phyloP scores from a whole-genome alignment of 495 filamentous ascomycete genomes.

The Penicillium robsamsonii region DNA sequence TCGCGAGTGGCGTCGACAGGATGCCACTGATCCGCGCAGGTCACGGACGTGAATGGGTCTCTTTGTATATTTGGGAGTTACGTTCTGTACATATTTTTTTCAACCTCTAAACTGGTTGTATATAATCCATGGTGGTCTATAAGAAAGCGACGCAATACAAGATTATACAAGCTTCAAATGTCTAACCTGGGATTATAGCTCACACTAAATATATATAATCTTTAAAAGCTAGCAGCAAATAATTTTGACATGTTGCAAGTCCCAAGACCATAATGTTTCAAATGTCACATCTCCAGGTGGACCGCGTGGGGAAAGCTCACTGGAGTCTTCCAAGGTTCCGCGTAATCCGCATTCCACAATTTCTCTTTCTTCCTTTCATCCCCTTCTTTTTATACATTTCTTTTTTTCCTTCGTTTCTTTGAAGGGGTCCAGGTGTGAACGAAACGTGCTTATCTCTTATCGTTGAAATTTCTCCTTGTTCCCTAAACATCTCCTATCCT shows the following conservation, averaged over 20 bases:
- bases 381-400: background rate
- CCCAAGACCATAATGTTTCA: background rate
- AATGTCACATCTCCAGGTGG: background rate
- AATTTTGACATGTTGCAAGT: background rate
- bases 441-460: constrained; percentile 14
- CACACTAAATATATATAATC: no score
- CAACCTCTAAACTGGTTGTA: constrained; percentile 3
- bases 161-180: background rate
- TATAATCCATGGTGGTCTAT: constrained; percentile 13
- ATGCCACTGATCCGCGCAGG: constrained; percentile 80
- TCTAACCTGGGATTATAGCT: no score
- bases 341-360: constrained; percentile 19
- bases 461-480: constrained; percentile 5
- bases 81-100: constrained; percentile 18
- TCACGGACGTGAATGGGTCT: constrained; percentile 50
- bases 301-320: constrained; percentile 25
- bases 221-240: no score
- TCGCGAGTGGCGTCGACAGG: constrained; percentile 77
- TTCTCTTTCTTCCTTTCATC: background rate
- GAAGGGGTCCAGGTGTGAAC: background rate
- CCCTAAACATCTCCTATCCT: constrained; percentile 8
- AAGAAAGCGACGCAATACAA: background rate
- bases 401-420: background rate
- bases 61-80: constrained; percentile 5
- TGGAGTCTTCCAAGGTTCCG: constrained; percentile 22